Base-by-base conservation (phyloP, 306 rosid genomes). In the Abrus pulchellus region DNA sequence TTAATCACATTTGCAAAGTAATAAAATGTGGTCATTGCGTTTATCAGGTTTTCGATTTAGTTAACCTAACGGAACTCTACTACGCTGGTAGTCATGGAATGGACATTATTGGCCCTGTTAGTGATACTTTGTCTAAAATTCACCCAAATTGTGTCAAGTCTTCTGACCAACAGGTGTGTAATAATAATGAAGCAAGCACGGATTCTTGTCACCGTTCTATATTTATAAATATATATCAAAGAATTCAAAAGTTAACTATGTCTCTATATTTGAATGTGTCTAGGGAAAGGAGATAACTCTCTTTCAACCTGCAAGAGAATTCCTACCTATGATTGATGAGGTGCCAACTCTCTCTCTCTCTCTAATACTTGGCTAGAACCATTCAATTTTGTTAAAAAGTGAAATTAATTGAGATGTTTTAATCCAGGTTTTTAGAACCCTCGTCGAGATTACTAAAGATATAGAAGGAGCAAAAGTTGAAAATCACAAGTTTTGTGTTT, bases 51-150 rank as follows among this genome's bases (percentile, higher is more conserved):
- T 91, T 53, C 79, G 95, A 93, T 20, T 84, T 94, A 78, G 92
- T 94, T 80, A 94, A 92, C 90, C 87, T 94, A 86, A 90, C 93
- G 36, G 97, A 94, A 86, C 95, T 94, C n/a, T 90, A 90, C 88
- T 94, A 94, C 54, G 97, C 99, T 45, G 97, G 97, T 75, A 94
- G 99, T 84, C 99, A 93, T 85, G 99, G 99, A 62, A 94, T 94
- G 99, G 99, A 94, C 84, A 94, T 94, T 68, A 82, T 88, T 77
- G 93, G 97, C 45, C 92, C 97, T 80, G 79, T 77, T 48, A 68
- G 81, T 81, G 82, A 80, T 34, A 48, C 84, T 52, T 49, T 79
- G 68, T 83, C 86, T 45, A 66, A 72, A 69, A 68, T 36, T 71
- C 88, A 88, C 82, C 92, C 94, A 41, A 50, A 85, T 74, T 79